Conservation (phyloP, 1,284 basidiomycete genomes). For the Rhizoctonia solani region DNA sequence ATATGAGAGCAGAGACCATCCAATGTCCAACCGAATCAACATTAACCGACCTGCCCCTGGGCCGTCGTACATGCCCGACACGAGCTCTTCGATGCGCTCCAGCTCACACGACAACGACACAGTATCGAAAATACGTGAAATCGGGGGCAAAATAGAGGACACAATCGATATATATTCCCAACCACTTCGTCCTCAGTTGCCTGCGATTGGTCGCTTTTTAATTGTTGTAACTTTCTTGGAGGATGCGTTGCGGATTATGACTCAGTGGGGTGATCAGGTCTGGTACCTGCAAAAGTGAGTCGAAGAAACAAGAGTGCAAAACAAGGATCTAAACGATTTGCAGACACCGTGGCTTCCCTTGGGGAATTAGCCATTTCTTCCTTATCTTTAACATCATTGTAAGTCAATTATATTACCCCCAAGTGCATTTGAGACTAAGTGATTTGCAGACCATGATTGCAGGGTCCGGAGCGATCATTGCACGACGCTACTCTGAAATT, state of each 20-base stretch:
- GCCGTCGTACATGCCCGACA: constrained; percentile 48
- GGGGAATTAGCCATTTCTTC: constrained; percentile 94
- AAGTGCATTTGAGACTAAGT: not conserved
- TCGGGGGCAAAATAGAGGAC: constrained; percentile 87
- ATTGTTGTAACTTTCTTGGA: constrained; percentile 99
- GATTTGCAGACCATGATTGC: constrained; percentile 78
- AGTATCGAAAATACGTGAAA: constrained; percentile 78
- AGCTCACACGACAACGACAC: constrained; percentile 70
- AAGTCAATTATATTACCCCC: constrained; percentile 47
- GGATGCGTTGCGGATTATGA: constrained; percentile 91
- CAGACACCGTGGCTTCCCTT: constrained; percentile 92
- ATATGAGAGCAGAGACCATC: not conserved
- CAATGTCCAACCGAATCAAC: constrained; percentile 78
- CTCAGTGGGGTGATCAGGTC: constrained; percentile 95
- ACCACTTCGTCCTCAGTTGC: constrained; percentile 92
- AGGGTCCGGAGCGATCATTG: constrained; percentile 86
- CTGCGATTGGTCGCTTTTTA: constrained; percentile 92
- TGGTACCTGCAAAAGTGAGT: constrained; percentile 93
- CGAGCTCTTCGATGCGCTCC: constrained; percentile 61
- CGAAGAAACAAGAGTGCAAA: not conserved
- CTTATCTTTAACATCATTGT: constrained; percentile 90
- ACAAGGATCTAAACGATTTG: constrained; percentile 31
- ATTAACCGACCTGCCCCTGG: constrained; percentile 72
- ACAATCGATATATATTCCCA: constrained; percentile 90
- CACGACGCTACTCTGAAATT: constrained; percentile 85